A percentile compares a stretch with the other conserved stretches of the same genome.
Conservation (phyloP, 495 filamentous ascomycete genomes). For the Talaromyces wortmannii region DNA sequence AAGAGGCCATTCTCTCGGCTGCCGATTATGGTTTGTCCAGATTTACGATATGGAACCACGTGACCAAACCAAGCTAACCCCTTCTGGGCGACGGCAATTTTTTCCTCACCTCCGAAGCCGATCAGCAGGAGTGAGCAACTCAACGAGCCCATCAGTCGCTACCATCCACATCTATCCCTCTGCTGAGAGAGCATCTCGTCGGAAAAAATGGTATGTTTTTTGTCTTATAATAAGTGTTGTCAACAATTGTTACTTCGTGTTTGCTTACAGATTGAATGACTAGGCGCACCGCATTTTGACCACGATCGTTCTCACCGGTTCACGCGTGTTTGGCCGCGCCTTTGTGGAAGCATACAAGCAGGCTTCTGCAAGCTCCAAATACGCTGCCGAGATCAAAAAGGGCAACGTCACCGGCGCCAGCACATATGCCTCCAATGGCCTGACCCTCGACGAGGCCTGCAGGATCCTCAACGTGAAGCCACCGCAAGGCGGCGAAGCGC, state of each 20-base stretch:
- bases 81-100: background rate
- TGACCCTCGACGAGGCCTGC: constrained; percentile 94
- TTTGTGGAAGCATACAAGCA: constrained; percentile 89
- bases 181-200: constrained; percentile 5
- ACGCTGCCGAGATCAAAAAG: constrained; percentile 57
- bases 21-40: no score
- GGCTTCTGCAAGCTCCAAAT: constrained; percentile 77
- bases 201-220: constrained; percentile 16
- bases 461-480: constrained; percentile 96
- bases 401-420: constrained; percentile 39
- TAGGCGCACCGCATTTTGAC: constrained; percentile 94
- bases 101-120: background rate
- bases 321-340: constrained; percentile 86
- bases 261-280: background rate
- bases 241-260: background rate
- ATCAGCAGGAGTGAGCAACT: background rate
- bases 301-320: constrained; percentile 84
- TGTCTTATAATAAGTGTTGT: background rate
- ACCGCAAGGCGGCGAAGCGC: constrained; percentile 66
- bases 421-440: constrained; percentile 55
- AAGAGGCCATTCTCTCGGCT: no score
- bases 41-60: background rate
- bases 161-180: background rate
- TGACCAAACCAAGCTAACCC: background rate
- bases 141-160: background rate